Evolutionary conservation across 495 filamentous ascomycete species (phyloP), one percentile per base, ranked within the genome.

Genomic region (Hypoxylon trugodes): DNA sequence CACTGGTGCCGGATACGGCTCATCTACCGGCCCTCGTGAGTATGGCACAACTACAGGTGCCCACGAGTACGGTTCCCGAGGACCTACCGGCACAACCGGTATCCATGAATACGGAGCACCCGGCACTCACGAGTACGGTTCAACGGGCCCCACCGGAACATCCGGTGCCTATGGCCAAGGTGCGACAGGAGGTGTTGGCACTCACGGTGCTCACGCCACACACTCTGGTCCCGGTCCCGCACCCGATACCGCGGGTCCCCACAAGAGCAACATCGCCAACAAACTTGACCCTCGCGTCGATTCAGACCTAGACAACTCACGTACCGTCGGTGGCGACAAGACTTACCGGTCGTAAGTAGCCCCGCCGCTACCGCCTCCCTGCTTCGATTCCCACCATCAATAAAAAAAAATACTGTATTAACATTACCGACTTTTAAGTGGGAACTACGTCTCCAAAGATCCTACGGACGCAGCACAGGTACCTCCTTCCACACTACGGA

Each of bases 221-320:
- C 66, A 68, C 55, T 65, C 69, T n/a, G 69, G 69, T 0, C 73
- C 77, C 5, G 77, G 77, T 9, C 76, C 76, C 0, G 79, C 76
- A 0, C 61, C 74, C 35, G 73, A 76, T 50, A 85, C 74, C 0
- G 75, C 78, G n/a, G 84, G 84, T 8, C 80, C 81, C 8, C 82
- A 87, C 72, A 74, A 69, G 53, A 82, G 76, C 40, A 80, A 85
- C 62, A 51, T 80, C 21, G 53, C 73, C 48, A 83, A 86, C 76
- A 85, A 84, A 72, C 24, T 75, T 6, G 82, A 86, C 41, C 85
- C 84, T 10, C 76, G 82, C 26, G 79, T 84, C 43, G 82, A 84
- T 66, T 79, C 74, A 0, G 76, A 84, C 49, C 75, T 80, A 0
- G 78, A 81, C 65, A 69, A 74, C 43, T 76, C 73, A 66, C 59